Evolutionary conservation across 176 grass and related monocot species (phyloP).

Genomic region (Carex littledalei): DNA sequence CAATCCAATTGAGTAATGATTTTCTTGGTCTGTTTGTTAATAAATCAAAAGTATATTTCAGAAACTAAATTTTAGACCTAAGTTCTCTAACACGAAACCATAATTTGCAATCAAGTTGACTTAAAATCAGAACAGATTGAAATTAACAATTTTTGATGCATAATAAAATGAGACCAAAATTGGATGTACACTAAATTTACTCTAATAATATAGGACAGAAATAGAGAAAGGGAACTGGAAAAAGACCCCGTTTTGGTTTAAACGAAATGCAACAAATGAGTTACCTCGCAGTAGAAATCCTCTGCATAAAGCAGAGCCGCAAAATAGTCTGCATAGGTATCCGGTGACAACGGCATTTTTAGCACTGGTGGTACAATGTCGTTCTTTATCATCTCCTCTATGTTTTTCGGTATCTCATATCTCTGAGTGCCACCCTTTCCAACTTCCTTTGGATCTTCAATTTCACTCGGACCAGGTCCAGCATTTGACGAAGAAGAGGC

Average conservation of each 20-base stretch:
- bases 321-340: slow-evolving; percentile 19
- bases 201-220: neutral
- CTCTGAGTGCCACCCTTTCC: neutral
- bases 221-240: neutral
- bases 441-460: neutral
- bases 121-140: no score
- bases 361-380: slow-evolving; percentile 8
- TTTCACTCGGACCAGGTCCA: no score
- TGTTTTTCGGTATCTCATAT: slow-evolving; percentile 25
- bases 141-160: neutral
- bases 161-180: neutral
- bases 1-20: neutral
- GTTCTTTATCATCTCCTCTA: slow-evolving; percentile 12
- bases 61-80: no score
- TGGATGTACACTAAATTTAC: neutral
- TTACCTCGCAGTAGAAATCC: slow-evolving; percentile 29
- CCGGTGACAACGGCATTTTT: neutral
- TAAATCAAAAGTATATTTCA: no score
- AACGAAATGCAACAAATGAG: neutral
- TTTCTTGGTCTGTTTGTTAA: no score
- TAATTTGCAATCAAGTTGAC: no score
- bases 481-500: neutral
- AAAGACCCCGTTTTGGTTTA: neutral
- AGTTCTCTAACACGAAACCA: no score
- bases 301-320: slow-evolving; percentile 28